These are phyloP conservation scores for Ammopiptanthus mongolicus DNA, from an alignment of 306 rosid genomes.

Conservation along the genomic window DNA sequence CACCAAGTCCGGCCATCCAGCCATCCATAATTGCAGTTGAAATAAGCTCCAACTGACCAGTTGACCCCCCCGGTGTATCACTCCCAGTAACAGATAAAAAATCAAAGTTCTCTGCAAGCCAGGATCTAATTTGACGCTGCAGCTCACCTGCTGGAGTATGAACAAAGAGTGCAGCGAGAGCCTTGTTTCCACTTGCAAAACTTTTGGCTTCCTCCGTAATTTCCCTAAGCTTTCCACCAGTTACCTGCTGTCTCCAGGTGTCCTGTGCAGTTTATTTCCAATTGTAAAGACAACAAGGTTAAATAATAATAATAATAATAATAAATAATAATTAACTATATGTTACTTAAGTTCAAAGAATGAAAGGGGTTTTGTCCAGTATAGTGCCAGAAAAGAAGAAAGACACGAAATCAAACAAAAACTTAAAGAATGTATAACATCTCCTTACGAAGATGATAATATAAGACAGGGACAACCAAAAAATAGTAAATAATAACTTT, in stretches of 20 bases:
- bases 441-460: not conserved
- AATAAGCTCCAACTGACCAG: slow-evolving; percentile 86
- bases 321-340: not conserved
- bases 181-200: slow-evolving; percentile 68
- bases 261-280: slow-evolving; percentile 44
- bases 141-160: slow-evolving; percentile 92
- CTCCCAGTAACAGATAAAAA: slow-evolving; percentile 63
- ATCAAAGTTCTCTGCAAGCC: slow-evolving; percentile 80
- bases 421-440: not conserved
- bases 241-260: slow-evolving; percentile 68
- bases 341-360: not conserved
- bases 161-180: slow-evolving; percentile 80
- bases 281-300: not conserved
- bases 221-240: slow-evolving; percentile 82
- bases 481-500: not conserved
- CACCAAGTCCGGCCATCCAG: slow-evolving; percentile 94
- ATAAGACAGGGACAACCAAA: not conserved
- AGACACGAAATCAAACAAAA: not conserved
- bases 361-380: not conserved
- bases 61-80: slow-evolving; percentile 57
- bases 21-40: slow-evolving; percentile 94
- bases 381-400: not conserved
- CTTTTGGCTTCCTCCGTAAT: slow-evolving; percentile 74
- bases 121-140: slow-evolving; percentile 80
- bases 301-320: not conserved